Conservation (phyloP, 2,329 filamentous ascomycete genomes). For the Pseudogymnoascus pannorum region DNA sequence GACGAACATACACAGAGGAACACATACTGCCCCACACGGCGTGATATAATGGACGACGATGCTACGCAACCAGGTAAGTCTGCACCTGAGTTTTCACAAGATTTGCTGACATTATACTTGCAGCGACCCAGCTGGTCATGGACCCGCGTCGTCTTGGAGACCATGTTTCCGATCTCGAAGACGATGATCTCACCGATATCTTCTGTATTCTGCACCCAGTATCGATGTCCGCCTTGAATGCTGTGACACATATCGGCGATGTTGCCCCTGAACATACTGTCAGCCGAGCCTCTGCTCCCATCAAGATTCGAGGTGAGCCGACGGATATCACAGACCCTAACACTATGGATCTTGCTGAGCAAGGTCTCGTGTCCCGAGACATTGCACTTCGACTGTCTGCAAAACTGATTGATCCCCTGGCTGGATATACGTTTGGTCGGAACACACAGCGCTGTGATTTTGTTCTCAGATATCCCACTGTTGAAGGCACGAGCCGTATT, state of each 20-base stretch:
- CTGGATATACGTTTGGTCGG: constrained; percentile 83
- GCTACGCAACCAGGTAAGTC: background rate
- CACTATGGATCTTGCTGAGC: constrained; percentile 18
- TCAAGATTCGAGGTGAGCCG: constrained; percentile 19
- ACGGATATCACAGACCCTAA: constrained; percentile 10
- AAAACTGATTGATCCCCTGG: constrained; percentile 54
- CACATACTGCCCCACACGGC: background rate
- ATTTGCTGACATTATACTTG: background rate
- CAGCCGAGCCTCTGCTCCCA: constrained; percentile 42
- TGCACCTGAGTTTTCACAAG: too few species aligned
- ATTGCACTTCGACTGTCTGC: constrained; percentile 77
- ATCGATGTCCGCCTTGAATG: constrained; percentile 62
- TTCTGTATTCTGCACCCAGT: constrained; percentile 81
- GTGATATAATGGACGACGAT: background rate
- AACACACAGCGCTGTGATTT: constrained; percentile 66
- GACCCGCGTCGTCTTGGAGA: constrained; percentile 74
- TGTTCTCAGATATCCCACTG: constrained; percentile 35
- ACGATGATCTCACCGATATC: constrained; percentile 80
- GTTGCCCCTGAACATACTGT: constrained; percentile 53
- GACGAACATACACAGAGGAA: background rate
- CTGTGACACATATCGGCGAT: constrained; percentile 47
- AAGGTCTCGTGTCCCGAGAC: constrained; percentile 38
- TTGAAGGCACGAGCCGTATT: constrained; percentile 56
- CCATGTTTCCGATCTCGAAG: constrained; percentile 74
- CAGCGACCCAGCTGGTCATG: constrained; percentile 70